phyloP scores from a whole-genome alignment of 805 yeast species.

The Myxozyma lipomycoides region DNA sequence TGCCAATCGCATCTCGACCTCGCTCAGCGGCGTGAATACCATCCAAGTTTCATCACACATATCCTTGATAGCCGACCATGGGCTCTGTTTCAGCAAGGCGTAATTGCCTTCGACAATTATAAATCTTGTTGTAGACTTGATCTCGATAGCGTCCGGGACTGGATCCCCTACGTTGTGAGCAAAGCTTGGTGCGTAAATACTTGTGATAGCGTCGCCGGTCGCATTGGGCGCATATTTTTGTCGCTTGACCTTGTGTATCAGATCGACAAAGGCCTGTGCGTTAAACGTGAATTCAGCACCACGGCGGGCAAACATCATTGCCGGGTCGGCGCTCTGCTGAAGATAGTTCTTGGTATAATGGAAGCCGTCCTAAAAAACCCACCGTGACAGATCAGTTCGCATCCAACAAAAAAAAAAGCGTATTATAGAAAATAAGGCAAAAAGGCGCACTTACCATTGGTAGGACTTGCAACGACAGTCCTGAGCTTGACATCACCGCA shows the following conservation, averaged over 20 bases:
- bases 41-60: constrained; percentile 1
- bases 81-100: neutral
- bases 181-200: neutral
- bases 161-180: constrained; percentile 1
- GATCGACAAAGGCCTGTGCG: constrained; percentile 43
- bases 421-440: no score
- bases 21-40: neutral
- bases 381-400: no score
- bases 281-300: constrained; percentile 88
- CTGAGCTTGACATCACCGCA: constrained; percentile 42
- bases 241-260: constrained; percentile 35
- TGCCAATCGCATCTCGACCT: neutral
- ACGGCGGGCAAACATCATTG: constrained; percentile 44
- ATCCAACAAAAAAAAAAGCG: no score
- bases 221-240: constrained; percentile 26
- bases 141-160: neutral
- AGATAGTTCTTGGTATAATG: neutral
- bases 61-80: neutral
- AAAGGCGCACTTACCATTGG: neutral
- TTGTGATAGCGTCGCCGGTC: neutral
- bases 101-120: constrained; percentile 1
- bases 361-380: neutral
- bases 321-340: neutral
- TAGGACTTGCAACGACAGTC: neutral
- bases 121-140: neutral